Conservation (phyloP, 139 green algal species). For the Auxenochlorella protothecoides region DNA sequence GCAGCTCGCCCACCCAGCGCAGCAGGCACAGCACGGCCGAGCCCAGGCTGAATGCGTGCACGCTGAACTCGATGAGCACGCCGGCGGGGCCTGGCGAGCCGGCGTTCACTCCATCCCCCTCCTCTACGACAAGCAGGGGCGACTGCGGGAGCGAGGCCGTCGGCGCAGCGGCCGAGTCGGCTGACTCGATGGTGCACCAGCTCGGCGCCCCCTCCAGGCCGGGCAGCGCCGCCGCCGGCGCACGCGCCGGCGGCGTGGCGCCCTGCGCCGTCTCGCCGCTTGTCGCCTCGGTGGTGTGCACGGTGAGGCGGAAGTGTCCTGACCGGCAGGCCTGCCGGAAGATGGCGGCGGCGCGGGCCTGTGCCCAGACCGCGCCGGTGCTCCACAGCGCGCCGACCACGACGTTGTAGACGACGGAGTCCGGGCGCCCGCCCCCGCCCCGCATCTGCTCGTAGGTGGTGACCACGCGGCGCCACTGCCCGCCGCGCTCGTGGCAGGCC, state of each 20-base stretch:
- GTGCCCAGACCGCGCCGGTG: conserved; percentile 26
- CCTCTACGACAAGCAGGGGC: too few relatives aligned
- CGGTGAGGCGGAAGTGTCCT: conserved; percentile 27
- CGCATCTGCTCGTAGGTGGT: conserved; percentile 42
- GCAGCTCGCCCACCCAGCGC: conserved; percentile 33
- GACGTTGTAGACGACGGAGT: conserved; percentile 41
- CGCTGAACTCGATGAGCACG: conserved; percentile 33
- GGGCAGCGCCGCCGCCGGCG: not conserved
- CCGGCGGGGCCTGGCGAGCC: not conserved
- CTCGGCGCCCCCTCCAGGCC: too few relatives aligned
- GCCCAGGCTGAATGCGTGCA: conserved; percentile 41
- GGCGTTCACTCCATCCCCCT: too few relatives aligned
- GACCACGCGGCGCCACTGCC: conserved; percentile 30
- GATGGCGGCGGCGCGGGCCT: conserved; percentile 18
- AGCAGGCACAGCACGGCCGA: conserved; percentile 30
- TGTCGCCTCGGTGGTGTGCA: conserved; percentile 10
- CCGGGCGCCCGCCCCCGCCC: conserved; percentile 28
- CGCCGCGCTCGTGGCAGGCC: conserved; percentile 52
- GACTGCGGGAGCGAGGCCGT: too few relatives aligned
- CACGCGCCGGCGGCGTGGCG: not conserved
- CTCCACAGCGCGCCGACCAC: conserved; percentile 36
- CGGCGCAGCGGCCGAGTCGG: too few relatives aligned
- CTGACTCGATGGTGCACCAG: not conserved
- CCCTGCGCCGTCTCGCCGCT: not conserved
- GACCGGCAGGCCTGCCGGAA: conserved; percentile 24